Conservation (phyloP, 352 stramenopile species). For the Phytophthora pistaciae region DNA sequence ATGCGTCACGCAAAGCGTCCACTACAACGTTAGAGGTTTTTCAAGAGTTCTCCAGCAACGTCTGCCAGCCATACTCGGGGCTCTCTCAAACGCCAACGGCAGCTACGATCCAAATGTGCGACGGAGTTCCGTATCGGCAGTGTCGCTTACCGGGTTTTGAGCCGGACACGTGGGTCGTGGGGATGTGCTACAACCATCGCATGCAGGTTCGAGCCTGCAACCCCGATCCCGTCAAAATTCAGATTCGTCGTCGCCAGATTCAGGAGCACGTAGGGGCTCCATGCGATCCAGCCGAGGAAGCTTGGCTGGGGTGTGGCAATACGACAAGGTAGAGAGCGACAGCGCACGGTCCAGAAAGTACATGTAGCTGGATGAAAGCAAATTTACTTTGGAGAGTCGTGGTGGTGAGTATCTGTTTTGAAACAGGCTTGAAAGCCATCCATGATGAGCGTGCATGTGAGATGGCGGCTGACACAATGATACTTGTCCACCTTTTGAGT, state of each 20-base stretch:
- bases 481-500: too few relatives aligned
- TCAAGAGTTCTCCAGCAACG: constrained; percentile 1
- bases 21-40: constrained; percentile 28
- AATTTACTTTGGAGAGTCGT: too few relatives aligned
- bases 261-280: constrained; percentile 15
- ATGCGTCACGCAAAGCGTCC: constrained; percentile 11
- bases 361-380: too few relatives aligned
- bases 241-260: constrained; percentile 39
- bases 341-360: too few relatives aligned
- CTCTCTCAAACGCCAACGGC: constrained; percentile 34
- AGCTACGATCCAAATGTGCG: constrained; percentile 38
- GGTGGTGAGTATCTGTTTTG: too few relatives aligned
- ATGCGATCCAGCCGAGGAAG: constrained; percentile 39
- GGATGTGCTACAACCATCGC: constrained; percentile 48
- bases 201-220: constrained; percentile 50
- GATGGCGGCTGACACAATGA: too few relatives aligned
- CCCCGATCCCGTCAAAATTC: constrained; percentile 36
- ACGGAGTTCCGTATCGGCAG: constrained; percentile 39
- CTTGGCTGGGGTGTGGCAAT: constrained; percentile 40
- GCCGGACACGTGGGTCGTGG: constrained; percentile 14
- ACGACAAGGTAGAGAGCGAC: neutral
- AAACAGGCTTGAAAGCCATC: too few relatives aligned
- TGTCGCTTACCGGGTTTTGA: constrained; percentile 26
- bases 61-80: constrained; percentile 34
- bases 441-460: too few relatives aligned